phyloP scores from a whole-genome alignment of 371 early-diverging fungal genomes.

The Mucor piriformis region DNA sequence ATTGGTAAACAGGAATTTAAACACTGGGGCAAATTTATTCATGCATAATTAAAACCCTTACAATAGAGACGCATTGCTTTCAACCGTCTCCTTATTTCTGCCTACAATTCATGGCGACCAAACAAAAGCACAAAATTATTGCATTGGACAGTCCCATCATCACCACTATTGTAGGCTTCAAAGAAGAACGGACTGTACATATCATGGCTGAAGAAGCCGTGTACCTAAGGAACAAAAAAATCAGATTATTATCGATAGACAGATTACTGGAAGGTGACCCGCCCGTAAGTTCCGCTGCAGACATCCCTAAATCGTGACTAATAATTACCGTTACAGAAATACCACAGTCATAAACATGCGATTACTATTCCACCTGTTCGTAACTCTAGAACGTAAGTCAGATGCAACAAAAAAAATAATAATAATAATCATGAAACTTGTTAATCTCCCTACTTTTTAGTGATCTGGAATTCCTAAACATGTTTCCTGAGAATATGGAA shows the following conservation, averaged over 20 bases:
- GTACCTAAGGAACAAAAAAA: constrained; percentile 51
- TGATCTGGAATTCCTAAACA: constrained; percentile 62
- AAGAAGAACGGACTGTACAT: constrained; percentile 55
- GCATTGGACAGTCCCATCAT: constrained; percentile 55
- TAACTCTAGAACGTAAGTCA: constrained; percentile 50
- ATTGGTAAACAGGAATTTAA: constrained; percentile 51
- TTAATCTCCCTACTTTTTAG: constrained; percentile 26
- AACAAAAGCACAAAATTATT: constrained; percentile 55
- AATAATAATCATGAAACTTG: constrained; percentile 9
- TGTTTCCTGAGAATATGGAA: constrained; percentile 55
- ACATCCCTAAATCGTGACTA: constrained; percentile 4
- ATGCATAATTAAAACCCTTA: neutral
- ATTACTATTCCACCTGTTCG: constrained; percentile 54
- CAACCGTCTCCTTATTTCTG: constrained; percentile 63
- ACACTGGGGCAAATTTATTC: neutral
- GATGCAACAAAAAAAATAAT: too few species aligned
- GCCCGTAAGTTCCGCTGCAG: constrained; percentile 20
- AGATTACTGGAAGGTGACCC: constrained; percentile 60
- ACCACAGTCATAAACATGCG: constrained; percentile 29
- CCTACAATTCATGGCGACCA: constrained; percentile 59
- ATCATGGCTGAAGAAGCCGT: constrained; percentile 60
- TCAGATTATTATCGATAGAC: constrained; percentile 54
- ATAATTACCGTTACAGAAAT: constrained; percentile 12
- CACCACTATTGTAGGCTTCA: constrained; percentile 51
- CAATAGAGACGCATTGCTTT: constrained; percentile 62